These are phyloP conservation scores for Cordyceps farinosa DNA, from an alignment of 2,329 filamentous ascomycete genomes.

Conservation along the genomic window DNA sequence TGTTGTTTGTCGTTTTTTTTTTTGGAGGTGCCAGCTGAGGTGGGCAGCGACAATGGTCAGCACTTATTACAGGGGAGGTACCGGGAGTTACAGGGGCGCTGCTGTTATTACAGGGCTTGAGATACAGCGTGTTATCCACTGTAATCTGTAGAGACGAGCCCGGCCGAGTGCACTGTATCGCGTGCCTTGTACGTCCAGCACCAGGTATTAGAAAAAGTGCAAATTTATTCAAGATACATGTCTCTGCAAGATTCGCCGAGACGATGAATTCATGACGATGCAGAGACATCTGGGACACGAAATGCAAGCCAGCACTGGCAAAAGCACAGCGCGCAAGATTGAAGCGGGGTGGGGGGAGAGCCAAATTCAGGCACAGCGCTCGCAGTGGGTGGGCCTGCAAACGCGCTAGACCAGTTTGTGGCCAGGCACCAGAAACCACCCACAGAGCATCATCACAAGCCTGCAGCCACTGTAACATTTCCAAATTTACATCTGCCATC, in stretches of 20 bases:
- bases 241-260: neutral
- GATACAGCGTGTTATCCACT: neutral
- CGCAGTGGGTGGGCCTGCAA: neutral
- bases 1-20: slow-evolving; percentile 16
- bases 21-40: neutral
- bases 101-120: neutral
- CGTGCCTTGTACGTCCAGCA: neutral
- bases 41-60: neutral
- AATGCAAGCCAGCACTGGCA: neutral
- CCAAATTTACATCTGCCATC: neutral
- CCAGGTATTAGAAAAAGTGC: neutral
- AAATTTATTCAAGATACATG: neutral
- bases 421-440: neutral
- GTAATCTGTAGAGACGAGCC: neutral
- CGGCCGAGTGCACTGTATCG: neutral
- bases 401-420: neutral
- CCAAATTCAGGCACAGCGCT: neutral
- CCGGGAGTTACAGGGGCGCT: neutral
- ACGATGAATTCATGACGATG: neutral
- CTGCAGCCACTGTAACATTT: neutral
- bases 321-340: neutral
- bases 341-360: neutral
- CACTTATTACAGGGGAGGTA: slow-evolving; percentile 2
- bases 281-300: neutral
- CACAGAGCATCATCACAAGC: neutral